phyloP scores from a whole-genome alignment of 75 land plant genomes.

The Sequoiadendron giganteum region DNA sequence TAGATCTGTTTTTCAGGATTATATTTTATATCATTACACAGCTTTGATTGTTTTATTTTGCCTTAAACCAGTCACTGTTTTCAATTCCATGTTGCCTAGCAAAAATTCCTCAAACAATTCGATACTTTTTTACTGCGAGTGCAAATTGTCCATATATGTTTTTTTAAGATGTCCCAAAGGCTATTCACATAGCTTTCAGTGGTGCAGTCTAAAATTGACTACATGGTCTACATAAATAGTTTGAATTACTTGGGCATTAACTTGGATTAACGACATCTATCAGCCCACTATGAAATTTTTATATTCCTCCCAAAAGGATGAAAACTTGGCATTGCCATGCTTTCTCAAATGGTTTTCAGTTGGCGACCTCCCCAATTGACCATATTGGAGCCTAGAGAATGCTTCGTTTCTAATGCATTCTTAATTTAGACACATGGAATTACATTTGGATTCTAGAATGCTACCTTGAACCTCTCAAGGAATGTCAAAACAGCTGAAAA shows the following conservation, averaged over 20 bases:
- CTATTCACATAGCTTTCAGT: neutral
- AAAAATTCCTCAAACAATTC: no score
- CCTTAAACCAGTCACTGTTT: no score
- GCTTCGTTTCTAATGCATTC: neutral
- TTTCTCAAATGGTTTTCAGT: neutral
- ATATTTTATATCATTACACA: no score
- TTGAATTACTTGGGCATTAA: neutral
- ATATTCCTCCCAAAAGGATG: neutral
- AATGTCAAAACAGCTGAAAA: neutral
- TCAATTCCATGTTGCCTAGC: no score
- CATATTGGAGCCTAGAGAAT: neutral
- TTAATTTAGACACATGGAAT: neutral
- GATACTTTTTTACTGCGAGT: no score
- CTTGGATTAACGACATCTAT: neutral
- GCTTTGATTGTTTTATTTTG: no score
- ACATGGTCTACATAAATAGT: neutral
- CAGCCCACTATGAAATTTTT: neutral
- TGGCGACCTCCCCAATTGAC: neutral
- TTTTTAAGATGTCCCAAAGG: neutral
- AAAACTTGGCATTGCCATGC: neutral
- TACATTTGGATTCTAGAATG: neutral
- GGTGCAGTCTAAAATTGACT: neutral
- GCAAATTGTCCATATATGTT: constrained; percentile 1
- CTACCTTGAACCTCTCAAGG: constrained; percentile 5
- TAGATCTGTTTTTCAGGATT: no score